These are phyloP conservation scores for Talaromyces marneffei DNA, from an alignment of 2,329 filamentous ascomycete species.

Conservation along the genomic window DNA sequence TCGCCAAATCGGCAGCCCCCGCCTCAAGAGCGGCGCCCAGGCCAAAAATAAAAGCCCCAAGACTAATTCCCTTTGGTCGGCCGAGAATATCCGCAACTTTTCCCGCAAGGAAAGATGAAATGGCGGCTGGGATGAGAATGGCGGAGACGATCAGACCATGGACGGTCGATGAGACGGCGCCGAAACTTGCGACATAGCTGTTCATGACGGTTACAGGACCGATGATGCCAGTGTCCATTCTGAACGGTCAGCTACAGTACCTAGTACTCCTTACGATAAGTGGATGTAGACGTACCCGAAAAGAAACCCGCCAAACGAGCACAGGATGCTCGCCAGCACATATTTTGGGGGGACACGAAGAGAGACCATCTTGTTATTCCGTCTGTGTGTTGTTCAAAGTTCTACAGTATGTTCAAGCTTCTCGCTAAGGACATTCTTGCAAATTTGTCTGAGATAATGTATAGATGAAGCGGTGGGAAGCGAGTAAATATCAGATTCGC, in stretches of 20 bases:
- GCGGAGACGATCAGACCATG: conserved; percentile 56
- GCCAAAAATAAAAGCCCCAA: conserved; percentile 50
- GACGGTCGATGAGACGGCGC: conserved; percentile 46
- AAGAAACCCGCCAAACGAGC: conserved; percentile 18
- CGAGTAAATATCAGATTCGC: not conserved
- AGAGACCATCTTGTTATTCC: not conserved
- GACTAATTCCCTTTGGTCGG: conserved; percentile 44
- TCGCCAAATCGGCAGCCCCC: conserved; percentile 41
- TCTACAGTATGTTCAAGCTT: not conserved
- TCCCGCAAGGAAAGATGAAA: conserved; percentile 55
- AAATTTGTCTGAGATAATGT: not conserved
- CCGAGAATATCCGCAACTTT: conserved; percentile 50
- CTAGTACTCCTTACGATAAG: not conserved
- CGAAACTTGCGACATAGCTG: conserved; percentile 47
- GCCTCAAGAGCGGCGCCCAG: conserved; percentile 51
- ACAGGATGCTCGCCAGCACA: conserved; percentile 18
- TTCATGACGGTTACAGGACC: conserved; percentile 57
- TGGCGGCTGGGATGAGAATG: conserved; percentile 53
- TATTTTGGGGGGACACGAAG: conserved; percentile 13
- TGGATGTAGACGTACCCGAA: conserved; percentile 13
- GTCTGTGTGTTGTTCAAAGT: not conserved
- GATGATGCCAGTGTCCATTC: conserved; percentile 50
- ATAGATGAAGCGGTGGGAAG: not conserved
- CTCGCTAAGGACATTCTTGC: not conserved
- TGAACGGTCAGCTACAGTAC: not conserved